phyloP scores from a whole-genome alignment of 2,329 filamentous ascomycete species.

The Alternaria panax region DNA sequence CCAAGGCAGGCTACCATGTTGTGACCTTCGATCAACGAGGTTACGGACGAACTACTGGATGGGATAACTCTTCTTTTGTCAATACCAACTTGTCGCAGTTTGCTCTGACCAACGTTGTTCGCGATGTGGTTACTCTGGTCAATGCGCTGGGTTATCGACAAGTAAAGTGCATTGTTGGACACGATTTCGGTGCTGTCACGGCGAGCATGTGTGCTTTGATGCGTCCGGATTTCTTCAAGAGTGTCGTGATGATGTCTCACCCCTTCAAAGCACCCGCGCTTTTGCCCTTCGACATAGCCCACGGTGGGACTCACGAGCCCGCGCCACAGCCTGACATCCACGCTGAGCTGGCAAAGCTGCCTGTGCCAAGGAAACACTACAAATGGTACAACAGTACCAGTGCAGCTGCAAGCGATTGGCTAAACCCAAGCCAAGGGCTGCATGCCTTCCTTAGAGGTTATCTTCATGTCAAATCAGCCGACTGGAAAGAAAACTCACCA shows the following conservation, averaged over 20 bases:
- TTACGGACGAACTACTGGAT: slow-evolving; percentile 70
- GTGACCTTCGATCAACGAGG: slow-evolving; percentile 73
- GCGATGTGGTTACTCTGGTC: slow-evolving; percentile 68
- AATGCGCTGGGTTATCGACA: slow-evolving; percentile 66
- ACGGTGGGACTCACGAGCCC: slow-evolving; percentile 31
- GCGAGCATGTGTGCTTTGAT: slow-evolving; percentile 67
- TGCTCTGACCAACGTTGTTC: slow-evolving; percentile 64
- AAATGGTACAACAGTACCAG: slow-evolving; percentile 69
- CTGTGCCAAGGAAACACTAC: slow-evolving; percentile 71
- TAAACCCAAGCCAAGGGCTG: slow-evolving; percentile 60
- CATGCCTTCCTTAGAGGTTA: slow-evolving; percentile 70
- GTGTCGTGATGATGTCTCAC: slow-evolving; percentile 70
- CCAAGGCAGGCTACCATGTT: slow-evolving; percentile 67
- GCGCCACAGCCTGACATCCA: slow-evolving; percentile 58
- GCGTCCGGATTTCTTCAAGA: slow-evolving; percentile 69
- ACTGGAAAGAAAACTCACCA: slow-evolving; percentile 64
- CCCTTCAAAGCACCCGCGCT: slow-evolving; percentile 64
- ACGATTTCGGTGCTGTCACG: slow-evolving; percentile 71
- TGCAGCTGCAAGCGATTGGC: slow-evolving; percentile 58
- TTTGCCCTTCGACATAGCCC: slow-evolving; percentile 59
- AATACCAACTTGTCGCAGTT: slow-evolving; percentile 65
- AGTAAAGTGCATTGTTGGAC: slow-evolving; percentile 68
- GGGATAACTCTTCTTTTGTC: slow-evolving; percentile 61
- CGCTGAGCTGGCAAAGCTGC: slow-evolving; percentile 60
- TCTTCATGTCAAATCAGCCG: slow-evolving; percentile 71